These are phyloP conservation scores for Epicoccum sorghinum DNA, from an alignment of 2,329 filamentous ascomycete genomes.

Conservation along the genomic window DNA sequence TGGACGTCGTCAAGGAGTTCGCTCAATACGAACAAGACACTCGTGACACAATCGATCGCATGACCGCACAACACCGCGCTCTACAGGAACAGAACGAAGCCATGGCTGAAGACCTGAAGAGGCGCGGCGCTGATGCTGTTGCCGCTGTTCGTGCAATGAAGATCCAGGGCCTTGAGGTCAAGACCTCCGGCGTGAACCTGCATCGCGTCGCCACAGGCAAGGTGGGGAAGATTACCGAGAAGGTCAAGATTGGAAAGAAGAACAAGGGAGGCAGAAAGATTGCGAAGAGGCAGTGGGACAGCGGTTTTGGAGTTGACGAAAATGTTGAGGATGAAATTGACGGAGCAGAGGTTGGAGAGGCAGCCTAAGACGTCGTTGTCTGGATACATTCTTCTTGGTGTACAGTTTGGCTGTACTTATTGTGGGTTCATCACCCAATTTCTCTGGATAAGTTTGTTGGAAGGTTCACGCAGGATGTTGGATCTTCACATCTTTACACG, in stretches of 20 bases:
- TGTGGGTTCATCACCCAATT: neutral
- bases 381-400: neutral
- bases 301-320: conserved; percentile 41
- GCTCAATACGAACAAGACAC: conserved; percentile 35
- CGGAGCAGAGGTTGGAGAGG: conserved; percentile 10
- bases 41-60: conserved; percentile 38
- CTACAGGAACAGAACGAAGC: conserved; percentile 40
- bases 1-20: conserved; percentile 42
- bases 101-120: conserved; percentile 33
- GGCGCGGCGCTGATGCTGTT: conserved; percentile 37
- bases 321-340: conserved; percentile 19
- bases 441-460: conserved; percentile 2
- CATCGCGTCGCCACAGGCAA: conserved; percentile 38
- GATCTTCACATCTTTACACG: conserved; percentile 5
- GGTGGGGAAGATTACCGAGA: conserved; percentile 39
- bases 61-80: conserved; percentile 35
- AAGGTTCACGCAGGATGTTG: conserved; percentile 2
- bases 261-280: conserved; percentile 30
- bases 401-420: neutral
- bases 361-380: conserved; percentile 5
- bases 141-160: conserved; percentile 43
- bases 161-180: conserved; percentile 39
- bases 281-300: conserved; percentile 40
- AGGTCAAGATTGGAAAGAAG: conserved; percentile 43
- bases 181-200: conserved; percentile 32